Conservation (phyloP, 2,329 filamentous ascomycete species). For the Cladophialophora yegresii region DNA sequence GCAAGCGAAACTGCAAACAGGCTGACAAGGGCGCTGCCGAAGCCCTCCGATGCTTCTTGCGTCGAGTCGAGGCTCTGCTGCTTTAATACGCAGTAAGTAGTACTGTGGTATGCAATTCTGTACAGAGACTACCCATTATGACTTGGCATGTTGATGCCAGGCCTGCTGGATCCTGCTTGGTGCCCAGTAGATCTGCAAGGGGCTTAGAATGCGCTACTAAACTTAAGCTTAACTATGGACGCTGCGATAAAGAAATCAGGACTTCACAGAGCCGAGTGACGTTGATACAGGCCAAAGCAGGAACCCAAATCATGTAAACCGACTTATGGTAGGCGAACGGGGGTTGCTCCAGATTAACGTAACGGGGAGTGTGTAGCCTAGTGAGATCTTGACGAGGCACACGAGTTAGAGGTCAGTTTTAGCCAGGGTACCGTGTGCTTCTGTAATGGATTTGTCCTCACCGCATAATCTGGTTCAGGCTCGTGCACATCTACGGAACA, state of each 20-base stretch:
- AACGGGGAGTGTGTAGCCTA: too few species aligned
- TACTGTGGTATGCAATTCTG: too few species aligned
- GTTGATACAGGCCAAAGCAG: background rate
- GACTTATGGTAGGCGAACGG: too few species aligned
- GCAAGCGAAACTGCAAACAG: background rate
- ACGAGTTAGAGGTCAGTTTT: too few species aligned
- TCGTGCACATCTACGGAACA: background rate
- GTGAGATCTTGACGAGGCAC: too few species aligned
- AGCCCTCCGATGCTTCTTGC: background rate
- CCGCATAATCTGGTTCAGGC: background rate
- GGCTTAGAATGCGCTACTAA: background rate
- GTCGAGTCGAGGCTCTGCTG: background rate
- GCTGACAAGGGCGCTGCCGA: background rate
- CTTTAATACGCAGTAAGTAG: too few species aligned
- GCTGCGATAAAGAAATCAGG: background rate
- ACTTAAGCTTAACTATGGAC: background rate
- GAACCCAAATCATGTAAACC: background rate
- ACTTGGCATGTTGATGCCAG: background rate
- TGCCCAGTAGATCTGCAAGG: background rate
- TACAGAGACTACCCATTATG: background rate
- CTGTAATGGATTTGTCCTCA: background rate
- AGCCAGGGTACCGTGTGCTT: too few species aligned
- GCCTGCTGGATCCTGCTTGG: background rate
- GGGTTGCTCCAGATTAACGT: too few species aligned
- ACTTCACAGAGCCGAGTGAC: background rate